Percentiles rank a stretch among this genome's conserved stretches.
phyloP scores from a whole-genome alignment of 495 filamentous ascomycete species.

The Penicilliopsis zonata region DNA sequence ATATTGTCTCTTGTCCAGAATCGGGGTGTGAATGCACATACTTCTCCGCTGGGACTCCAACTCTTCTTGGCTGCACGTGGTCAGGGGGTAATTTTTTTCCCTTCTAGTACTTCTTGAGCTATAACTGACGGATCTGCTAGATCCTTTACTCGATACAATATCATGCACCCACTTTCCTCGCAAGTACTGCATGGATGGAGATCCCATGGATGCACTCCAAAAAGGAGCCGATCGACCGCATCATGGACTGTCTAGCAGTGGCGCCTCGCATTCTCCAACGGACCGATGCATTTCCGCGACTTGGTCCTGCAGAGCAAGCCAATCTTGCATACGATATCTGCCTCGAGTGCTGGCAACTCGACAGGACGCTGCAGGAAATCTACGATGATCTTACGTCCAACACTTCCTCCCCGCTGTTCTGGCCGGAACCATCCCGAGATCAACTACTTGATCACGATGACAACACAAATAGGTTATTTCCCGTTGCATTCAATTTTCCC shows the following conservation, averaged over 20 bases:
- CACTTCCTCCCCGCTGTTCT: constrained; percentile 13
- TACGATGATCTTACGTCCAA: constrained; percentile 10
- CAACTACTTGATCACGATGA: constrained; percentile 1
- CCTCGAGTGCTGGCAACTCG: constrained; percentile 12
- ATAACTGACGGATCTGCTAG: constrained; percentile 1
- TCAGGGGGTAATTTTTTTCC: constrained; percentile 12
- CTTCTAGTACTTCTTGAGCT: not conserved
- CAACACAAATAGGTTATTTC: constrained; percentile 10
- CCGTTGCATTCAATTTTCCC: constrained; percentile 17
- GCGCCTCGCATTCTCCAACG: constrained; percentile 12
- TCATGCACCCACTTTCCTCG: constrained; percentile 13
- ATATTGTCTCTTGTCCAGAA: constrained; percentile 16
- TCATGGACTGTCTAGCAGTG: constrained; percentile 15
- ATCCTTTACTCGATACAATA: constrained; percentile 7
- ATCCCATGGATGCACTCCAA: constrained; percentile 11
- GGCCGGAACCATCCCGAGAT: constrained; percentile 13
- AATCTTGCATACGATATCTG: constrained; percentile 5
- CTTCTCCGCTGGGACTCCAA: constrained; percentile 13
- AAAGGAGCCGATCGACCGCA: constrained; percentile 12
- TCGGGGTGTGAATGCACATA: constrained; percentile 18
- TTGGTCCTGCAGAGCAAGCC: constrained; percentile 3
- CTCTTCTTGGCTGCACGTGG: constrained; percentile 18
- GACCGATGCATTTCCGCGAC: constrained; percentile 4
- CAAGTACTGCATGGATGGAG: constrained; percentile 14
- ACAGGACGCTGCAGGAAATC: constrained; percentile 10